These are phyloP conservation scores for Ambrosiella beaveri DNA, from an alignment of 2,329 filamentous ascomycete species.

Conservation along the genomic window DNA sequence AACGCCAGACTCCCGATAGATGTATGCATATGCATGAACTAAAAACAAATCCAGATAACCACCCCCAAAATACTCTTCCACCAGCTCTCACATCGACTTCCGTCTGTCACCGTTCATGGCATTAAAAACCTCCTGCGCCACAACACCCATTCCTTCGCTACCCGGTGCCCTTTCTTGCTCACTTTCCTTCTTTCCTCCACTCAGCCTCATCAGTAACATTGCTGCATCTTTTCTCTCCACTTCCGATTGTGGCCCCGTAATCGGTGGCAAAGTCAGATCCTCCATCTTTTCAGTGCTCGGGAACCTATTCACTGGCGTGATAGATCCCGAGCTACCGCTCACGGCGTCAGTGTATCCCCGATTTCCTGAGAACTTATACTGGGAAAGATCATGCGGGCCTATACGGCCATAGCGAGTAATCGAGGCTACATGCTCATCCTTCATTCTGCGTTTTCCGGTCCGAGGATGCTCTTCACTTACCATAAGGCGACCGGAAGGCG, in stretches of 20 bases:
- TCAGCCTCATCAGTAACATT: slow-evolving; percentile 30
- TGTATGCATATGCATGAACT: neutral
- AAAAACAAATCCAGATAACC: neutral
- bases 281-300: neutral
- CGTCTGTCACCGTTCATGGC: slow-evolving; percentile 17
- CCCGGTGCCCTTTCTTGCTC: slow-evolving; percentile 7
- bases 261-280: neutral
- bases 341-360: neutral
- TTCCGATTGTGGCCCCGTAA: neutral
- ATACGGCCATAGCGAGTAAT: slow-evolving; percentile 4
- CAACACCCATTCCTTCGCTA: neutral
- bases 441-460: slow-evolving; percentile 5
- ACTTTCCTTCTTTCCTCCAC: slow-evolving; percentile 19
- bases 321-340: too few species aligned
- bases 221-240: slow-evolving; percentile 29
- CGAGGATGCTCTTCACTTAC: neutral
- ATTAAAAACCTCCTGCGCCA: slow-evolving; percentile 23
- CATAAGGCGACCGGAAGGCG: neutral
- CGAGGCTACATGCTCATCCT: slow-evolving; percentile 4
- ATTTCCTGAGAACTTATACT: neutral
- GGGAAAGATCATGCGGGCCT: neutral
- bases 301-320: too few species aligned
- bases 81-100: neutral
- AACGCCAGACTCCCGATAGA: too few species aligned
- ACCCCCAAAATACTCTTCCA: neutral